Evolutionary conservation across 441 rosid genomes (phyloP).

Genomic region (Populus hybrid): DNA sequence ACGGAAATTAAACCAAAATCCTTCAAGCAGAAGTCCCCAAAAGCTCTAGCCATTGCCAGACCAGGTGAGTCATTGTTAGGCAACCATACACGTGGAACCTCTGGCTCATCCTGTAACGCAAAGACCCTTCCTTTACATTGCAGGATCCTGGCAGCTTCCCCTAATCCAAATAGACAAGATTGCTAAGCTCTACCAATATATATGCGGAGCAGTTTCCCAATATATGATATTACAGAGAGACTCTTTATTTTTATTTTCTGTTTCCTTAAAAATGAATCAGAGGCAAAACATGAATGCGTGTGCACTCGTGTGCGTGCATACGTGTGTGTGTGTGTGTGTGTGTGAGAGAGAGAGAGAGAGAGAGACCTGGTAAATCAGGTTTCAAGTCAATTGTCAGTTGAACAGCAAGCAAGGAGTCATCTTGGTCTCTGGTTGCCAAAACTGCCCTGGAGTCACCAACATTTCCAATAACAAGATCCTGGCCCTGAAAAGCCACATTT

Average conservation of each 20-base stretch:
- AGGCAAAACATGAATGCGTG: not conserved
- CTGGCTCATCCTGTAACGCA: slow-evolving; percentile 92
- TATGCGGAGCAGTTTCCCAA: not conserved
- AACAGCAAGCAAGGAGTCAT: slow-evolving; percentile 59
- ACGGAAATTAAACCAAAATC: slow-evolving; percentile 89
- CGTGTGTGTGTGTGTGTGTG: too few species aligned
- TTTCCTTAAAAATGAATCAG: not conserved
- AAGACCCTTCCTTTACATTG: slow-evolving; percentile 87
- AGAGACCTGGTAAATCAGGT: slow-evolving; percentile 90
- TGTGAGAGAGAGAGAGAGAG: slow-evolving; percentile 22
- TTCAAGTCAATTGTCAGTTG: slow-evolving; percentile 92
- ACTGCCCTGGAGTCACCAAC: slow-evolving; percentile 96
- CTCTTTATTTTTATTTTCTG: too few species aligned
- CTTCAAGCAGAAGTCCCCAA: slow-evolving; percentile 95
- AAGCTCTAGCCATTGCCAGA: slow-evolving; percentile 97
- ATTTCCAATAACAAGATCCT: slow-evolving; percentile 73
- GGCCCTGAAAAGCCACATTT: slow-evolving; percentile 51
- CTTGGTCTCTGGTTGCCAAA: slow-evolving; percentile 66
- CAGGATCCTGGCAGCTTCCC: slow-evolving; percentile 84
- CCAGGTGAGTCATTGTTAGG: slow-evolving; percentile 92
- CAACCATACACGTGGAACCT: slow-evolving; percentile 86
- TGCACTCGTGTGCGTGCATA: too few species aligned
- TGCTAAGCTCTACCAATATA: slow-evolving; percentile 1
- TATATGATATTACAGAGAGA: not conserved
- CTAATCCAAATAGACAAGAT: slow-evolving; percentile 35